These are phyloP conservation scores for Aspergillus panamensis DNA, from an alignment of 495 filamentous ascomycete species.

Conservation along the genomic window DNA sequence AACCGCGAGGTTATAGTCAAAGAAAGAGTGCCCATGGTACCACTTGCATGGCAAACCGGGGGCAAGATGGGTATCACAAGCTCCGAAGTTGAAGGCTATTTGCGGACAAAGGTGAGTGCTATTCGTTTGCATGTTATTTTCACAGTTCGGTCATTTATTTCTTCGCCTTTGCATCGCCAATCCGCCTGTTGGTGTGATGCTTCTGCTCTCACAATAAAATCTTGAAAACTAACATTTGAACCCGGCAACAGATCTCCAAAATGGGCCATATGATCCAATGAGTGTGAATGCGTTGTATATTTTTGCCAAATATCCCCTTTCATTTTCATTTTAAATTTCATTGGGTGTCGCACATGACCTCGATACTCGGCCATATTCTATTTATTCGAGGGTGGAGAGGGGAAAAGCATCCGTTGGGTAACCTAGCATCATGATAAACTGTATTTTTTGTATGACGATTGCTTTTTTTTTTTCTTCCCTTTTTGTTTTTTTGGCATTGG, in stretches of 20 bases:
- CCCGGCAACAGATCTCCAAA: conserved; percentile 53
- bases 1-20: conserved; percentile 82
- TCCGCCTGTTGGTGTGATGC: background rate
- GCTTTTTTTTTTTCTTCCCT: conserved; percentile 1
- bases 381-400: background rate
- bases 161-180: background rate
- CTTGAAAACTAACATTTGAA: conserved; percentile 9
- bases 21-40: conserved; percentile 91
- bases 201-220: background rate
- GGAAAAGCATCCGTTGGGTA: conserved; percentile 1
- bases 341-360: background rate
- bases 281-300: conserved; percentile 9
- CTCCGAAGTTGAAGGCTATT: conserved; percentile 85
- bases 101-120: conserved; percentile 77
- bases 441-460: background rate
- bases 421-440: conserved; percentile 1
- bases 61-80: conserved; percentile 78
- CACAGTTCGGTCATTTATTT: conserved; percentile 5
- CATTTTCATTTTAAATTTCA: conserved; percentile 5
- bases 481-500: background rate
- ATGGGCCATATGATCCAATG: conserved; percentile 67
- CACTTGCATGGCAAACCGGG: conserved; percentile 84
- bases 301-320: conserved; percentile 10
- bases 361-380: too few relatives aligned
- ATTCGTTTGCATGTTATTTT: conserved; percentile 2